These are phyloP conservation scores for Nigrospora oryzae DNA, from an alignment of 2,329 filamentous ascomycete species.

Conservation along the genomic window DNA sequence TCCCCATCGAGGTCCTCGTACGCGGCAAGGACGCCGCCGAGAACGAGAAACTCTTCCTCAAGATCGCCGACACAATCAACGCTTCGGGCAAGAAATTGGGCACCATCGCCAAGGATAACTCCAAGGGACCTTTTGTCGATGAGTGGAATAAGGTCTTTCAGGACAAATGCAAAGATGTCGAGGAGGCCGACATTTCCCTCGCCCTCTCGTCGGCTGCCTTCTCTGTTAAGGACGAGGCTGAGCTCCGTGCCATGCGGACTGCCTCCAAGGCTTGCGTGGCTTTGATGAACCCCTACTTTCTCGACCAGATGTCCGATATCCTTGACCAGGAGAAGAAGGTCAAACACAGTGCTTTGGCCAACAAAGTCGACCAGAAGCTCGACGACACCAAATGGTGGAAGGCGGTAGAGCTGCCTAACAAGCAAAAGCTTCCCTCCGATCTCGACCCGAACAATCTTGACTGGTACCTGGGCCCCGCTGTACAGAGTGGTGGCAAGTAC, in stretches of 20 bases:
- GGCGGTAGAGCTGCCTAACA: constrained; percentile 59
- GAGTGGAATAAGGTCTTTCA: constrained; percentile 86
- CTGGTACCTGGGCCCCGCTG: constrained; percentile 83
- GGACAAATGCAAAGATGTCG: constrained; percentile 73
- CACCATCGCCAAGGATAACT: constrained; percentile 73
- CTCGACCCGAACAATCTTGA: constrained; percentile 86
- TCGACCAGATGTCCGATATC: constrained; percentile 95
- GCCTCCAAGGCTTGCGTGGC: constrained; percentile 91
- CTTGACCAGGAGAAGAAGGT: constrained; percentile 97
- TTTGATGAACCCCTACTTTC: constrained; percentile 91
- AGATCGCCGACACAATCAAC: constrained; percentile 81
- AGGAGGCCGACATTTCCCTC: constrained; percentile 77
- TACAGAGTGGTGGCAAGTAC: constrained; percentile 94
- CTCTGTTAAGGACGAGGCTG: constrained; percentile 89
- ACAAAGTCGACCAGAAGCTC: constrained; percentile 83
- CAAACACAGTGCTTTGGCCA: constrained; percentile 77
- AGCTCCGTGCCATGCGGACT: constrained; percentile 88
- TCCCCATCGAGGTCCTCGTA: constrained; percentile 85
- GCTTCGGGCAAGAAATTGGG: constrained; percentile 86
- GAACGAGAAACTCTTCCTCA: constrained; percentile 84
- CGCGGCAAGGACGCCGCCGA: constrained; percentile 85
- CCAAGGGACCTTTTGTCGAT: constrained; percentile 82
- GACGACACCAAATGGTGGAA: constrained; percentile 94
- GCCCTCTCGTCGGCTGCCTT: constrained; percentile 80
- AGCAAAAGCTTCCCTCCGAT: constrained; percentile 71